These are phyloP conservation scores for Haplographium delicatum DNA, from an alignment of 495 filamentous ascomycete species.

Conservation along the genomic window DNA sequence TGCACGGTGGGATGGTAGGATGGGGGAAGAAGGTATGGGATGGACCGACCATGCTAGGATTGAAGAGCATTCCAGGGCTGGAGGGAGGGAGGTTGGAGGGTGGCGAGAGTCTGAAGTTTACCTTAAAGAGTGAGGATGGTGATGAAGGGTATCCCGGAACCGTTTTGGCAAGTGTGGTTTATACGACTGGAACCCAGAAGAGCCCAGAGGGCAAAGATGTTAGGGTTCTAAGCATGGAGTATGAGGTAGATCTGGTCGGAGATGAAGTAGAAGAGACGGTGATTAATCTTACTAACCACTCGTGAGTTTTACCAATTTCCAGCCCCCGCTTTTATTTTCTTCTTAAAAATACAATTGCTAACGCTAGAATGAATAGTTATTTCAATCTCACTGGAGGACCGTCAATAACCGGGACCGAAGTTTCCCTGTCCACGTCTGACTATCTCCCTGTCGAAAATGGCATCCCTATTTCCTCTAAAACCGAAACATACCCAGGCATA, in stretches of 20 bases:
- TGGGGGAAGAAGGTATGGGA: constrained; percentile 85
- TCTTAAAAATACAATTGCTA: too few relatives aligned
- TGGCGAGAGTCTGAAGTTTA: constrained; percentile 72
- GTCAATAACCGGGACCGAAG: constrained; percentile 69
- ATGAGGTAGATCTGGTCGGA: constrained; percentile 76
- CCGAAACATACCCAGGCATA: constrained; percentile 53
- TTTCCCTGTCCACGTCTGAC: constrained; percentile 61
- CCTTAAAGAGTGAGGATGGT: constrained; percentile 62
- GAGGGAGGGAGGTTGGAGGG: constrained; percentile 53
- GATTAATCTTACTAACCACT: constrained; percentile 91
- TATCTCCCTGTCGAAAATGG: constrained; percentile 67
- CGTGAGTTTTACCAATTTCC: constrained; percentile 46
- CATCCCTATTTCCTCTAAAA: constrained; percentile 59
- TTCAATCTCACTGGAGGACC: constrained; percentile 73
- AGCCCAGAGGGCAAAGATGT: constrained; percentile 50
- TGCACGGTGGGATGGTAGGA: constrained; percentile 77
- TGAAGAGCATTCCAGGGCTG: constrained; percentile 38
- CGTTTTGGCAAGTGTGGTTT: constrained; percentile 72
- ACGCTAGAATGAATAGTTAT: constrained; percentile 65
- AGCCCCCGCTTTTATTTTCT: too few relatives aligned
- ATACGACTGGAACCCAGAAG: constrained; percentile 63
- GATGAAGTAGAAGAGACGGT: constrained; percentile 75
- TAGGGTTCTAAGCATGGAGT: constrained; percentile 74
- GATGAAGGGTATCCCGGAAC: constrained; percentile 87
- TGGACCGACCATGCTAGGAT: constrained; percentile 59